Base-by-base conservation (phyloP, 768 basidiomycete species). In the Termitomyces sp. region DNA sequence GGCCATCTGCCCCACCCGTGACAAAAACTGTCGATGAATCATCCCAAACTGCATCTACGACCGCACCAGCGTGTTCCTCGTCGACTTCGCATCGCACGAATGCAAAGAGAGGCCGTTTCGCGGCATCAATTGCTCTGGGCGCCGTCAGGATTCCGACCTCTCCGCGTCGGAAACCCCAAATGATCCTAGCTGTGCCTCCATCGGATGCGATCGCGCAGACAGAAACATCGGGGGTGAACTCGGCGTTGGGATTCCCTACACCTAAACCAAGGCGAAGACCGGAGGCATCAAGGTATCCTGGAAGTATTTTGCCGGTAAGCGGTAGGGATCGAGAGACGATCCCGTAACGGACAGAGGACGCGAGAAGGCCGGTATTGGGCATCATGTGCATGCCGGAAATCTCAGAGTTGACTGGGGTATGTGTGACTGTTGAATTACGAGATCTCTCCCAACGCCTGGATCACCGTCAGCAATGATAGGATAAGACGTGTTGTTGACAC, bases 111-210 rank as follows among this genome's bases (percentile, higher is more conserved):
- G 77, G 74, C 47, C 77, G 71, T 38, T 76, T 76, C 26, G 69
- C 67, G 5, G 69, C 65, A 50, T 88, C 86, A 79, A 90, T 86
- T 20, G 80, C 82, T 36, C 78, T 79, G 24, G 72, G 73, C 0
- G 83, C 83, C 5, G 75, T 74, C 46, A 85, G 82, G 32, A 90
- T 74, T 0, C 84, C 78, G 8, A 94, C 78, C 54, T 85, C 83
- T 30, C 91, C 92, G 50, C 78, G 81, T 26, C 76, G 72, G 63
- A 83, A 87, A 4, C 90, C 92, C 92, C 91, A 93, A 6, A 83
- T 71, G 13, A 89, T 75, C 55, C 82, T 83, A 10, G 82, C 89
- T 0, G 85, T 84, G 5, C 81, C 81, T 4, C 87, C 86, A 26
- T 83, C 80, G 0, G 88, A 85, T 18, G 78, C 64, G 24, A 91